These are phyloP conservation scores for Botrytis medusae DNA, from an alignment of 2,329 filamentous ascomycete genomes.

Conservation along the genomic window DNA sequence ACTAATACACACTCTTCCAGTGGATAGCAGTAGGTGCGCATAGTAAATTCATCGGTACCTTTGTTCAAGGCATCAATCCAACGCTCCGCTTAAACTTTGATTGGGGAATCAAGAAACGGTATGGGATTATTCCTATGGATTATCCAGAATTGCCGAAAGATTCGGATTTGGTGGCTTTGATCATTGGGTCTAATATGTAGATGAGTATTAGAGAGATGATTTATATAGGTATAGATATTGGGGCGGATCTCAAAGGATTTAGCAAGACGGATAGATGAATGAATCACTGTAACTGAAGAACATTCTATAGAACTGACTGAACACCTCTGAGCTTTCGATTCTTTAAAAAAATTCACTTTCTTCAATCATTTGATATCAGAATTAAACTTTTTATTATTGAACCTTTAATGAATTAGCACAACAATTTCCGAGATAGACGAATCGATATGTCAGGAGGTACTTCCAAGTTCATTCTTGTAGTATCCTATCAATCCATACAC, in stretches of 20 bases:
- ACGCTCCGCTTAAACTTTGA: constrained; percentile 40
- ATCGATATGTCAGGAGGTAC: too few species aligned
- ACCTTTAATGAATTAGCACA: too few species aligned
- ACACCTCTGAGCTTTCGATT: too few species aligned
- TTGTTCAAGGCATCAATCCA: constrained; percentile 48
- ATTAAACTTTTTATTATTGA: too few species aligned
- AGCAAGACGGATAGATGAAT: neutral
- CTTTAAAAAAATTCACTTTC: too few species aligned
- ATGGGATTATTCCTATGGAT: constrained; percentile 36
- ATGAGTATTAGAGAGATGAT: neutral
- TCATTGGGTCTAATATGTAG: constrained; percentile 46
- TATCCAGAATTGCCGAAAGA: constrained; percentile 38
- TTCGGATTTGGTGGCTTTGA: constrained; percentile 43
- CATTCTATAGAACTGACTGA: too few species aligned
- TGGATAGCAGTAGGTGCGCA: constrained; percentile 48
- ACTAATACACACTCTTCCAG: neutral
- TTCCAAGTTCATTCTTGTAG: too few species aligned
- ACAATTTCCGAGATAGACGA: too few species aligned
- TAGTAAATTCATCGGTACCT: constrained; percentile 43
- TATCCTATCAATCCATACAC: too few species aligned
- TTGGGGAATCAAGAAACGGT: constrained; percentile 33
- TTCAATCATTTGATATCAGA: too few species aligned
- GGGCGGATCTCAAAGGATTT: neutral
- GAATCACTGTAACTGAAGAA: neutral
- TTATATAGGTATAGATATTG: neutral